phyloP scores from a whole-genome alignment of 495 filamentous ascomycete genomes.

The Immersiella caudata region DNA sequence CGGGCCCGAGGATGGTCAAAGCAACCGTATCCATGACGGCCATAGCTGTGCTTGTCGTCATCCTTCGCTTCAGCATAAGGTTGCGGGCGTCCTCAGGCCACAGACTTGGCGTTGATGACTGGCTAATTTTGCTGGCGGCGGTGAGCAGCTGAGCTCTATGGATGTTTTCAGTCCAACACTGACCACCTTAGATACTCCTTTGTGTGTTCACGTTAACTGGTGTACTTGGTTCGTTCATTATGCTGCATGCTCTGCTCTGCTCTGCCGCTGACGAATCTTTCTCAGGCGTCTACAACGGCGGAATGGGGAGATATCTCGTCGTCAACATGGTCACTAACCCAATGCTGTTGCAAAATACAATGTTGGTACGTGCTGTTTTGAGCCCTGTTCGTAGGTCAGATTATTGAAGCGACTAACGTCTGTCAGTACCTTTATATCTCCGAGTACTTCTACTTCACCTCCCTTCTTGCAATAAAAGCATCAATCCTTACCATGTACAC shows the following conservation, averaged over 20 bases:
- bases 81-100: not conserved
- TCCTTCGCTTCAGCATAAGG: not conserved
- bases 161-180: not conserved
- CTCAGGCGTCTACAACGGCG: not conserved
- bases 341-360: not conserved
- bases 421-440: not conserved
- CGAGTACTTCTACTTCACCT: not conserved
- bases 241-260: too few species aligned
- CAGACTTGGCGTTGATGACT: not conserved
- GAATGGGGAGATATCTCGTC: not conserved
- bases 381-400: not conserved
- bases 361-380: not conserved
- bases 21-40: not conserved
- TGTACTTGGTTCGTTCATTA: not conserved
- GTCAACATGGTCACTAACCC: not conserved
- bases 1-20: not conserved
- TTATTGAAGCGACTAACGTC: not conserved
- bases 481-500: not conserved
- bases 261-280: too few species aligned
- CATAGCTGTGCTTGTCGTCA: not conserved
- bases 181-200: not conserved
- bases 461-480: not conserved
- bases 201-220: not conserved
- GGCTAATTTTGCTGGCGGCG: not conserved
- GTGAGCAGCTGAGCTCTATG: not conserved